Evolutionary conservation across 2,329 filamentous ascomycete genomes (phyloP).

Genomic region (Pseudopithomyces maydicus): DNA sequence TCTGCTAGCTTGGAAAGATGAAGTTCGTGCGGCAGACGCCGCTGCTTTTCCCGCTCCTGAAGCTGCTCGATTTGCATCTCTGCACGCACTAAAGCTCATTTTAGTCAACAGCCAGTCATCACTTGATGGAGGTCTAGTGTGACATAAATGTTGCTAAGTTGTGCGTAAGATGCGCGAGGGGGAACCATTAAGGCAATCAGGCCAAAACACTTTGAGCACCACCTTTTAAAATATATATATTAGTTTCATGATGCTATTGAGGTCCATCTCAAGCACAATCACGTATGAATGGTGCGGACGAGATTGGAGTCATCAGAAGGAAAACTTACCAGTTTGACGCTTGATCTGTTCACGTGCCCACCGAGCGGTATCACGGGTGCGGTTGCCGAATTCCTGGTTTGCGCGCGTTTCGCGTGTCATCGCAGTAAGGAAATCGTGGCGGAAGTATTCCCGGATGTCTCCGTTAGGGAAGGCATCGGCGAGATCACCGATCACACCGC

Average conservation of each 20-base stretch:
- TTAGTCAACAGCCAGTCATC: slow-evolving; percentile 22
- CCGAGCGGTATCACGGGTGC: slow-evolving; percentile 91
- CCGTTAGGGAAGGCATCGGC: slow-evolving; percentile 92
- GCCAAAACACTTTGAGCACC: slow-evolving; percentile 44
- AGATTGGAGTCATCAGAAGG: slow-evolving; percentile 4
- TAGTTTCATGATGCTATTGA: slow-evolving; percentile 24
- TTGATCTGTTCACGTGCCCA: slow-evolving; percentile 99
- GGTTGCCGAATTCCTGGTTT: slow-evolving; percentile 82
- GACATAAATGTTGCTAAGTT: slow-evolving; percentile 16
- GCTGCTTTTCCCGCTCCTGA: slow-evolving; percentile 2
- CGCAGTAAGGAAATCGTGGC: slow-evolving; percentile 84
- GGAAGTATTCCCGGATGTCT: slow-evolving; percentile 82
- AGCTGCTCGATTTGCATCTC: neutral
- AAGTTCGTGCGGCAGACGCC: neutral
- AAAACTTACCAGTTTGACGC: slow-evolving; percentile 68
- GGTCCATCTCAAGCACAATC: slow-evolving; percentile 10
- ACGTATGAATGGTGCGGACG: neutral
- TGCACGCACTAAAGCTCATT: slow-evolving; percentile 4
- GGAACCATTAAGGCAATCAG: slow-evolving; percentile 25
- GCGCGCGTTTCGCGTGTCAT: slow-evolving; percentile 92
- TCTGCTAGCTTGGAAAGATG: neutral
- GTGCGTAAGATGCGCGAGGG: slow-evolving; percentile 12
- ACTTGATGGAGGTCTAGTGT: slow-evolving; percentile 19
- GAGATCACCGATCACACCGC: slow-evolving; percentile 97
- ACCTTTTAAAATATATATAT: slow-evolving; percentile 35